Percentiles rank a stretch among this genome's conserved stretches.
phyloP scores from a whole-genome alignment of 2,329 filamentous ascomycete species.

The Arthroderma sp. region DNA sequence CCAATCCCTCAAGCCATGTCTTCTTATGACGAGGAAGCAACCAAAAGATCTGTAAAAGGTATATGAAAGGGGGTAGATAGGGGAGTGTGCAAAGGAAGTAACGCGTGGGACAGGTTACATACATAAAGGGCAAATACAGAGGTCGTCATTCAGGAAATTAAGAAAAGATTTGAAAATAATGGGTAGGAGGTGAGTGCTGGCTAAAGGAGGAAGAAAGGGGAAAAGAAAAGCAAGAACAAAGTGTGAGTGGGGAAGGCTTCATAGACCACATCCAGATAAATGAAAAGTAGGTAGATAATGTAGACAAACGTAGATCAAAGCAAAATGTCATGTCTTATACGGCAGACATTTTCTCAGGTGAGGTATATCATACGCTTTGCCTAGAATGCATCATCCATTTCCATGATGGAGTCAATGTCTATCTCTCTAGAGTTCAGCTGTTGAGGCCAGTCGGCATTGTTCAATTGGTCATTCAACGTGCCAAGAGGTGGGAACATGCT shows the following conservation, averaged over 20 bases:
- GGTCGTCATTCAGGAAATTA: neutral
- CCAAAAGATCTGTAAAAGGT: neutral
- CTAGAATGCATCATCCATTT: neutral
- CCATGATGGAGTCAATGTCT: neutral
- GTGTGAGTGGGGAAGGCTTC: slow-evolving; percentile 3
- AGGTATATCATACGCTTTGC: neutral
- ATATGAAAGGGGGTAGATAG: neutral
- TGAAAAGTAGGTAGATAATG: neutral
- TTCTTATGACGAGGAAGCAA: neutral
- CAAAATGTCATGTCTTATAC: neutral
- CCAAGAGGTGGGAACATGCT: slow-evolving; percentile 3
- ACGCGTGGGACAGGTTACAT: neutral
- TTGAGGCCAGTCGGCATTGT: neutral
- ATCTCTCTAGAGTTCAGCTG: neutral
- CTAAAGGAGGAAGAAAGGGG: neutral
- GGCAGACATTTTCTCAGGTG: neutral
- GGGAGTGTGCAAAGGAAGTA: neutral
- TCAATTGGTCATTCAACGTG: neutral
- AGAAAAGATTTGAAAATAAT: neutral
- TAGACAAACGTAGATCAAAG: neutral
- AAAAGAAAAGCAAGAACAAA: neutral
- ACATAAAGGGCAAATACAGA: neutral
- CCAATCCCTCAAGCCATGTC: neutral
- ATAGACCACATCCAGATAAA: neutral
- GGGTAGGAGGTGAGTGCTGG: neutral